Evolutionary conservation across 441 rosid species (phyloP).

Genomic region (Mallotus repandus): DNA sequence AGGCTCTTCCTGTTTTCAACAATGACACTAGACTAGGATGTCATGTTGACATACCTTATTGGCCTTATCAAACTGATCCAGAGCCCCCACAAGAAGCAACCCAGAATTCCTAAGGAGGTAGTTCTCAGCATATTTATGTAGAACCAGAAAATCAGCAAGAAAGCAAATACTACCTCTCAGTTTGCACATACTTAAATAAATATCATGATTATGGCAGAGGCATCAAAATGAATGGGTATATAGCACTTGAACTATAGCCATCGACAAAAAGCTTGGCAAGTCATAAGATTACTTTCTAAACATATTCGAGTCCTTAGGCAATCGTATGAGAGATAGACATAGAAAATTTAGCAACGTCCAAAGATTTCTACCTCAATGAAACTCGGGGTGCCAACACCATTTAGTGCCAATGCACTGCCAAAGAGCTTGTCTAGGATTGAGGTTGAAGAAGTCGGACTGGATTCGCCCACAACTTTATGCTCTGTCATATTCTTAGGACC

Average conservation of each 20-base stretch:
- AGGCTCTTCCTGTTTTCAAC: too few species aligned
- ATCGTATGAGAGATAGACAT: background rate
- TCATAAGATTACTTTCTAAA: background rate
- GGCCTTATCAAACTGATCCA: slow-evolving; percentile 1
- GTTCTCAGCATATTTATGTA: background rate
- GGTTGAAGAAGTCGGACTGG: slow-evolving; percentile 42
- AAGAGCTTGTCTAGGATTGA: slow-evolving; percentile 84
- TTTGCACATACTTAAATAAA: background rate
- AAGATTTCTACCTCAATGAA: slow-evolving; percentile 51
- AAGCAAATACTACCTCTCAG: background rate
- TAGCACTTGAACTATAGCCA: slow-evolving; percentile 3
- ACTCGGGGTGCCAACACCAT: slow-evolving; percentile 45
- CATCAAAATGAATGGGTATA: background rate
- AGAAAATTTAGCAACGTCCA: background rate
- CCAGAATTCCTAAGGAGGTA: background rate
- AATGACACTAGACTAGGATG: background rate
- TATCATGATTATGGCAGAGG: background rate
- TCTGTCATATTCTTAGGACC: slow-evolving; percentile 35
- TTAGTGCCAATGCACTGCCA: slow-evolving; percentile 53
- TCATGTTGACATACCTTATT: background rate
- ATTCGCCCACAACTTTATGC: slow-evolving; percentile 38
- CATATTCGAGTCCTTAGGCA: too few species aligned
- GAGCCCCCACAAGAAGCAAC: background rate
- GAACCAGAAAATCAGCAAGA: background rate
- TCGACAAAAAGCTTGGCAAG: background rate